Conservation (phyloP, 495 filamentous ascomycete genomes). For the Clavariopsis aquatica region DNA sequence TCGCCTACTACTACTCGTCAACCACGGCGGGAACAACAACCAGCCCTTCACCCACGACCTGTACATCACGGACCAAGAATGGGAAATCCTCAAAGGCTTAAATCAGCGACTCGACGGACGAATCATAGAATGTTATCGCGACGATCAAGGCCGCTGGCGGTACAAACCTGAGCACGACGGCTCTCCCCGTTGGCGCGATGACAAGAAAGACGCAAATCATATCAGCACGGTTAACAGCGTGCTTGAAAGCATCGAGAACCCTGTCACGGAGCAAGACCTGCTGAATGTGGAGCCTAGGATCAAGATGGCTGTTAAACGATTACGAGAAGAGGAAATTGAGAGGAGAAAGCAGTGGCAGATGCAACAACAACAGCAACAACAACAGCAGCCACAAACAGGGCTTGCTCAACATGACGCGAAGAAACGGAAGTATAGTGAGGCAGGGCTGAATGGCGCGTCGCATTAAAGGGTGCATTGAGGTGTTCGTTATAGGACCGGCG, state of each 20-base stretch:
- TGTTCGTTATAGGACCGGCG: no score
- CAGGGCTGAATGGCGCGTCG: conserved; percentile 11
- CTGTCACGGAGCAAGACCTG: conserved; percentile 66
- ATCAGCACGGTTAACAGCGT: conserved; percentile 77
- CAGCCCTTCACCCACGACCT: conserved; percentile 60
- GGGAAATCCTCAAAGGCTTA: conserved; percentile 75
- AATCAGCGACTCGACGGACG: conserved; percentile 72
- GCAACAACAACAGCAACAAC: conserved; percentile 6
- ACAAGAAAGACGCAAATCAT: conserved; percentile 90
- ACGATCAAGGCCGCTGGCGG: conserved; percentile 71
- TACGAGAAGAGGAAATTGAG: conserved; percentile 12
- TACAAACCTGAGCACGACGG: conserved; percentile 53
- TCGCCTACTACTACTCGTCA: conserved; percentile 56
- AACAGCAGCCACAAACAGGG: no score
- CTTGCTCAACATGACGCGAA: conserved; percentile 7
- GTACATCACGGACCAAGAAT: conserved; percentile 71
- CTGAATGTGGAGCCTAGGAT: conserved; percentile 63
- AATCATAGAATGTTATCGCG: conserved; percentile 85
- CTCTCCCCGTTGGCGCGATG: conserved; percentile 75
- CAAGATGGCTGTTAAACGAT: conserved; percentile 50
- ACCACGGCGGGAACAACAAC: conserved; percentile 60
- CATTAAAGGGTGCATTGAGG: background rate
- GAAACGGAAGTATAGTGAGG: conserved; percentile 30
- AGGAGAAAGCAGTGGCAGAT: background rate
- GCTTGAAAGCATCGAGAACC: conserved; percentile 77